Base-by-base conservation (phyloP, 495 filamentous ascomycete genomes). In the Tetracladium setigerum region DNA sequence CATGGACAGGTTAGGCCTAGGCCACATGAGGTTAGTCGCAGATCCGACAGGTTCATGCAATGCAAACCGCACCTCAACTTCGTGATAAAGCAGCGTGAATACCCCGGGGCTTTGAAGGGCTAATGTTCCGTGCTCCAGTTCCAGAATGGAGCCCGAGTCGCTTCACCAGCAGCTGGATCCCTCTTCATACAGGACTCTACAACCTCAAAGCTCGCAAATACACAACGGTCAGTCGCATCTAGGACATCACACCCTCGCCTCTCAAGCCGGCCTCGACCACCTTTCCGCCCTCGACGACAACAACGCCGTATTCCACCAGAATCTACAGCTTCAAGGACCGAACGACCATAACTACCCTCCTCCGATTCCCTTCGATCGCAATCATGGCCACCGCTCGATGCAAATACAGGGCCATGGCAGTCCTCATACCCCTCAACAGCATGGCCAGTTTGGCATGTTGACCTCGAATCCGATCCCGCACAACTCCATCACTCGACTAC, bases 371-470 rank as follows among this genome's bases (percentile, higher is more conserved):
- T 72, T 68, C 46, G 62, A 62, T 42, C 47, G 59, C 46, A 64
- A 59, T 36, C 49, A 51, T 17, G 53, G 51, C 38, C 64, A 68
- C 50, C 50, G 41, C 19, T 48, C 53, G 53, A 58, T 57, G 53
- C 45, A 59, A 54, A 18, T 52, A 54, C 52, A 51, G 34, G 50
- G 18, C 38, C 49, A 44, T 49, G 61, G 56, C 16, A 48, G 59
- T 27, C 64, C 55, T 34, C 62, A 57, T 53, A 61, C 62, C 41
- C 60, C 59, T 38, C 61, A 61, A 27, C 65, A 67, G 42, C 63
- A 65, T 27, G 58, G 55, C 8, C 71, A 71, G 44, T 74, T 72
- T 47, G 70, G 71, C n/a, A 64, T 72, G 46, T 52, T 73, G 52
- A 64, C 64, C 10, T 61, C 65, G 32, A 65, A 46, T 47, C 51